These are phyloP conservation scores for Colletotrichum echinochloae DNA, from an alignment of 2,329 filamentous ascomycete species.

Conservation along the genomic window DNA sequence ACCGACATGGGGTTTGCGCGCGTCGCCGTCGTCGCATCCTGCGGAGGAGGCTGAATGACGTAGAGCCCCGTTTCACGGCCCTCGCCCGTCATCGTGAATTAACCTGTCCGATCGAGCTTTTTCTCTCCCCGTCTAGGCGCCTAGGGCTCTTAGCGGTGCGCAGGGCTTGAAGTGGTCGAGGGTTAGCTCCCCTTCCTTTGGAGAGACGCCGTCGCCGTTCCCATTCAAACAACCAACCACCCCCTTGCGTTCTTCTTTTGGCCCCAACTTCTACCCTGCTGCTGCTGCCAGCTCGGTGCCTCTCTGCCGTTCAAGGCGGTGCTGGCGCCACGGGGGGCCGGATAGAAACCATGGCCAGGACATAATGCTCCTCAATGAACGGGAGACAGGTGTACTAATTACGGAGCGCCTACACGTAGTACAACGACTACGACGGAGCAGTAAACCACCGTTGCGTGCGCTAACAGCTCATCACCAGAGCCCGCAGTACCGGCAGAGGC, in stretches of 20 bases:
- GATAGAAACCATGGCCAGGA: neutral
- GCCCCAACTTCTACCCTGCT: constrained; percentile 2
- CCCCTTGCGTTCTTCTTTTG: constrained; percentile 18
- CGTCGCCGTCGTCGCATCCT: constrained; percentile 23
- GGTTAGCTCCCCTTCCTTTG: neutral
- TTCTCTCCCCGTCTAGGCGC: constrained; percentile 15
- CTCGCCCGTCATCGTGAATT: constrained; percentile 34
- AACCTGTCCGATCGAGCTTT: constrained; percentile 37
- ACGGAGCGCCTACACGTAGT: too few relatives aligned
- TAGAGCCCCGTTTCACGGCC: constrained; percentile 38
- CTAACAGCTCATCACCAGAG: constrained; percentile 27
- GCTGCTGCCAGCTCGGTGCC: constrained; percentile 13
- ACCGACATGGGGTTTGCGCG: constrained; percentile 11
- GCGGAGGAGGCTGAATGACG: constrained; percentile 36
- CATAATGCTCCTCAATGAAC: neutral
- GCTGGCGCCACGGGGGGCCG: constrained; percentile 28
- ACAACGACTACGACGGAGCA: constrained; percentile 4
- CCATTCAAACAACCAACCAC: neutral
- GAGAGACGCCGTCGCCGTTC: neutral
- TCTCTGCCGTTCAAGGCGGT: constrained; percentile 28
- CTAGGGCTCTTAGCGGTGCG: constrained; percentile 27
- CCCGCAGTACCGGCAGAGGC: constrained; percentile 30
- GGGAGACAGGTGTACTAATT: too few relatives aligned
- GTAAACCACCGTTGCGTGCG: constrained; percentile 24
- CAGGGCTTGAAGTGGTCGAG: constrained; percentile 18